Evolutionary conservation across 2,329 filamentous ascomycete genomes (phyloP), one percentile per base, ranked within the genome.

Genomic region (Waltergamsia citrina): DNA sequence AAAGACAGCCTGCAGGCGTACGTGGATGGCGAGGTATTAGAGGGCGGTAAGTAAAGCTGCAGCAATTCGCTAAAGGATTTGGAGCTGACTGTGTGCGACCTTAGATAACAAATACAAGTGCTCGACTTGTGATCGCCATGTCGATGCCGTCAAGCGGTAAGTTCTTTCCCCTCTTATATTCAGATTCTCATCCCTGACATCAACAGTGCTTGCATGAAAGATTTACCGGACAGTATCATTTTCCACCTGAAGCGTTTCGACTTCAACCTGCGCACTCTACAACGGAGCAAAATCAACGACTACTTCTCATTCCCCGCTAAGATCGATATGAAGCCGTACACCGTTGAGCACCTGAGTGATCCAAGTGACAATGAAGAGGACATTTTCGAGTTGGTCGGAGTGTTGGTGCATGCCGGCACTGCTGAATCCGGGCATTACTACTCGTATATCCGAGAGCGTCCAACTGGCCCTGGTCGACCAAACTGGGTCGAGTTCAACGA

Each of bases 361-460:
- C 66, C 74, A 4, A 60, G 67, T 2, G 55, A 65, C 4, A 57
- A 60, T 4, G 58, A 74, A 29, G 71, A 80, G 25, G 92, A 98
- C 54, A 56, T 84, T 1, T 98, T 96, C 48, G 86, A 95, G 55
- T 71, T 98, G 4, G 88, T 94, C n/a, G 92, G 92, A 3, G 77
- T 98, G 29, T 75, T 98, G 14, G 86, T 98, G 2, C 92, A 98
- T 53, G 82, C 84, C 11, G 92, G 92, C 12, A 94, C 84, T 3
- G 87, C 90, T 10, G 86, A 95, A 51, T 90, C 86, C 19, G 92
- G 92, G 0, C 92, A 98, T 54, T 98, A 98, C 59, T 96, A 95
- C 59, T 96, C 90, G 0, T 96, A 87, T 53, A 86, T 93, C 42
- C 82, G 86, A 34, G 83, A 94, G 53, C 74, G 87, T 14, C 77